A percentile compares a stretch with the other conserved stretches of the same genome.
phyloP scores from a whole-genome alignment of 2,329 filamentous ascomycete species.

The Tolypocladium ophioglossoides region DNA sequence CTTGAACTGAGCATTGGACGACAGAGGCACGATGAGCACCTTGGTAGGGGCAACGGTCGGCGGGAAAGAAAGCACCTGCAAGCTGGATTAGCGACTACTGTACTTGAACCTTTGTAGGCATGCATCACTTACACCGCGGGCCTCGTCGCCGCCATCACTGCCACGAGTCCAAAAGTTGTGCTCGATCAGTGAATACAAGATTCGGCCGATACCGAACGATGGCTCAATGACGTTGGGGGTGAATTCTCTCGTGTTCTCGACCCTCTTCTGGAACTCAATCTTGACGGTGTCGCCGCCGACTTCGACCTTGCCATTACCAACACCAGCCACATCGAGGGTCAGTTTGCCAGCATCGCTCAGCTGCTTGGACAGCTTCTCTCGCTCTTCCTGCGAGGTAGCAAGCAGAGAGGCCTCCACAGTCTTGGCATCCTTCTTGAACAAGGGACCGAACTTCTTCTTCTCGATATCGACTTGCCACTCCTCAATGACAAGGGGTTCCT shows the following conservation, averaged over 20 bases:
- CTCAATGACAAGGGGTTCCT: slow-evolving; percentile 68
- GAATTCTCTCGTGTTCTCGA: slow-evolving; percentile 80
- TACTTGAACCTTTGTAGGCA: not conserved
- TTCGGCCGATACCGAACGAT: slow-evolving; percentile 92
- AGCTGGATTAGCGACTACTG: not conserved
- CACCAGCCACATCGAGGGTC: slow-evolving; percentile 58
- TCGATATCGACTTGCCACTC: slow-evolving; percentile 83
- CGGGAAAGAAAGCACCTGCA: slow-evolving; percentile 41
- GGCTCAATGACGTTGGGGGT: slow-evolving; percentile 95
- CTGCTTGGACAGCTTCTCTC: slow-evolving; percentile 67
- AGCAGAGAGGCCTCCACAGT: slow-evolving; percentile 71
- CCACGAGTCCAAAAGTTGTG: slow-evolving; percentile 88
- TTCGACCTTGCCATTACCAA: slow-evolving; percentile 63
- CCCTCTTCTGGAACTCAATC: slow-evolving; percentile 74
- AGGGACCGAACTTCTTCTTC: slow-evolving; percentile 91
- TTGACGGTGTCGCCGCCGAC: slow-evolving; percentile 68
- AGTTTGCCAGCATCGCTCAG: slow-evolving; percentile 67
- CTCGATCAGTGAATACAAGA: slow-evolving; percentile 86
- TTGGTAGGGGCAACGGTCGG: slow-evolving; percentile 81
- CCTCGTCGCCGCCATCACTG: slow-evolving; percentile 52
- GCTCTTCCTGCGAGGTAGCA: slow-evolving; percentile 66
- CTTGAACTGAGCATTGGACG: slow-evolving; percentile 68
- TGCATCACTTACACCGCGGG: slow-evolving; percentile 62
- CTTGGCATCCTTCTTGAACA: slow-evolving; percentile 92
- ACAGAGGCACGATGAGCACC: slow-evolving; percentile 84